Evolutionary conservation across 2,329 filamentous ascomycete species (phyloP).

Genomic region (Xylaria sp.): DNA sequence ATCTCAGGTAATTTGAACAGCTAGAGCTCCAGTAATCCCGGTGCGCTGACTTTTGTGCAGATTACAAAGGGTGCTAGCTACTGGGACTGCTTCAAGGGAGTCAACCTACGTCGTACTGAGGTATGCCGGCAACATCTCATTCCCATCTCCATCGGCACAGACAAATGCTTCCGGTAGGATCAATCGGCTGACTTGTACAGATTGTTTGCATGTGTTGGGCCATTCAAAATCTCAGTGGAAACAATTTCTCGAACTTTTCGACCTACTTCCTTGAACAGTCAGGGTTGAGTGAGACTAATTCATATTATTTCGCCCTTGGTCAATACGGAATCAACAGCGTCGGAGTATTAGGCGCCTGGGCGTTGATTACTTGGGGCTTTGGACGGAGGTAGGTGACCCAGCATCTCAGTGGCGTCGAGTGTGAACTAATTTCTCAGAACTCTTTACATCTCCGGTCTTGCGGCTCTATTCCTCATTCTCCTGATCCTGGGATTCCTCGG

Average conservation of each 20-base stretch:
- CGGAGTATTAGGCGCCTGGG: conserved; percentile 77
- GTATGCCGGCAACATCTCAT: conserved; percentile 37
- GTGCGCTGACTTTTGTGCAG: conserved; percentile 30
- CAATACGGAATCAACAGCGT: conserved; percentile 70
- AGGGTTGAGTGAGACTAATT: conserved; percentile 45
- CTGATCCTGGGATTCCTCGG: conserved; percentile 80
- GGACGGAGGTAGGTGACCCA: conserved; percentile 53
- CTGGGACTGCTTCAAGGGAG: conserved; percentile 76
- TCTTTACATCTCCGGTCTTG: conserved; percentile 71
- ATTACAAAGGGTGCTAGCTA: conserved; percentile 71
- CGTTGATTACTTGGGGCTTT: conserved; percentile 67
- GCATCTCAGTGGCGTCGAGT: background rate
- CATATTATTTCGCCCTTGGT: conserved; percentile 58
- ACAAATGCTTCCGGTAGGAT: background rate
- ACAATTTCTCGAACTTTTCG: conserved; percentile 61
- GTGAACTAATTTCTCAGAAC: conserved; percentile 35
- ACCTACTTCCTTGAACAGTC: conserved; percentile 58
- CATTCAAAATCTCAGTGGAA: conserved; percentile 59
- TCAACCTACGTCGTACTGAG: conserved; percentile 72
- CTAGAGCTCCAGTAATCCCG: background rate
- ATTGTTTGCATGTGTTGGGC: conserved; percentile 61
- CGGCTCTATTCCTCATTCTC: conserved; percentile 68
- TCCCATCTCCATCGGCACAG: background rate
- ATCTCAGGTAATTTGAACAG: conserved; percentile 40
- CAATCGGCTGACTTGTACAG: conserved; percentile 25